phyloP scores from a whole-genome alignment of 192 early-diverging fungal species.

The Geosiphon pyriformis region DNA sequence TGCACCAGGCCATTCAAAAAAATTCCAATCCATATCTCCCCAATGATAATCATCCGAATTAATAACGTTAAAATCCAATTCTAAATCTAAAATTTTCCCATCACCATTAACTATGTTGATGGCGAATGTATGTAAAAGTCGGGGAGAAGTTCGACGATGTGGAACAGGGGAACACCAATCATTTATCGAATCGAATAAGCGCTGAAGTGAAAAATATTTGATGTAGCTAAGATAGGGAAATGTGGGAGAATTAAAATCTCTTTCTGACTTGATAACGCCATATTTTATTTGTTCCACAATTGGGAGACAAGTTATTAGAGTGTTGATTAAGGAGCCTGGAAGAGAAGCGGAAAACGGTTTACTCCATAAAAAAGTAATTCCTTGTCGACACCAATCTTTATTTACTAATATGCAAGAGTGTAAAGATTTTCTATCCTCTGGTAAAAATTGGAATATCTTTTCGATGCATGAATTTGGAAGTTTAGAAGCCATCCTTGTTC shows the following conservation, averaged over 20 bases:
- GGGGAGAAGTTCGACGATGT: background rate
- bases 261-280: background rate
- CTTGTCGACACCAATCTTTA: background rate
- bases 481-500: background rate
- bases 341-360: background rate
- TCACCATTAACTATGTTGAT: background rate
- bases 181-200: background rate
- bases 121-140: background rate
- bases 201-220: background rate
- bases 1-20: background rate
- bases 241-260: background rate
- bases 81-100: background rate
- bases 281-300: background rate
- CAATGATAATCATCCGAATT: background rate
- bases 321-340: background rate
- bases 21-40: background rate
- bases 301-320: background rate
- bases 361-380: background rate
- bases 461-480: background rate
- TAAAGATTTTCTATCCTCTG: background rate
- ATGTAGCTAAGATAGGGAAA: background rate
- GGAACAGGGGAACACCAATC: background rate
- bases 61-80: background rate
- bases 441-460: background rate
- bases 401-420: conserved; percentile 3